These are phyloP conservation scores for Boletus rubropictus DNA, from an alignment of 768 basidiomycete species.

Conservation along the genomic window DNA sequence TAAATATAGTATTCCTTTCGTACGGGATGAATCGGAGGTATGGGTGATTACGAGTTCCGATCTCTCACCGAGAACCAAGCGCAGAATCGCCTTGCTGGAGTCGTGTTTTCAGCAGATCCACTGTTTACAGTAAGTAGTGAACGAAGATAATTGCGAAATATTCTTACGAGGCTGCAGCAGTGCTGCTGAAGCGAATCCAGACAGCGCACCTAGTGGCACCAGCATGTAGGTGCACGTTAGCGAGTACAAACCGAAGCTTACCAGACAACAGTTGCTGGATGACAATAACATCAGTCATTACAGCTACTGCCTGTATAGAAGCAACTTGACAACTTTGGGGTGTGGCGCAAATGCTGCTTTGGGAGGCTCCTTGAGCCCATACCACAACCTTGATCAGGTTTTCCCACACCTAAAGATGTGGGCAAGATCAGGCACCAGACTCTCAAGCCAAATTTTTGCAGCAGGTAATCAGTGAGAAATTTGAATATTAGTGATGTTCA, in stretches of 20 bases:
- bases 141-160: background rate
- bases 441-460: too few relatives aligned
- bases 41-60: background rate
- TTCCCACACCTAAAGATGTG: too few relatives aligned
- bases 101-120: constrained; percentile 90
- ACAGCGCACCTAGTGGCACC: constrained; percentile 54
- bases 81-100: constrained; percentile 72
- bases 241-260: background rate
- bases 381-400: too few relatives aligned
- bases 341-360: too few relatives aligned
- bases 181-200: constrained; percentile 71
- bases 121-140: constrained; percentile 31
- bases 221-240: background rate
- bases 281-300: constrained; percentile 24
- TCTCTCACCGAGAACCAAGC: constrained; percentile 34
- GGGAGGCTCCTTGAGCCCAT: too few relatives aligned
- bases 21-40: background rate
- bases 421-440: too few relatives aligned
- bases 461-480: too few relatives aligned
- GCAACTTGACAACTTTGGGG: too few relatives aligned
- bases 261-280: constrained; percentile 29
- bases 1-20: constrained; percentile 34
- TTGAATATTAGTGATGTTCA: too few relatives aligned
- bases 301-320: background rate
- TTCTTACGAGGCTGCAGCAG: constrained; percentile 67